Base-by-base conservation (phyloP, 441 rosid genomes). In the Kokia cookei region DNA sequence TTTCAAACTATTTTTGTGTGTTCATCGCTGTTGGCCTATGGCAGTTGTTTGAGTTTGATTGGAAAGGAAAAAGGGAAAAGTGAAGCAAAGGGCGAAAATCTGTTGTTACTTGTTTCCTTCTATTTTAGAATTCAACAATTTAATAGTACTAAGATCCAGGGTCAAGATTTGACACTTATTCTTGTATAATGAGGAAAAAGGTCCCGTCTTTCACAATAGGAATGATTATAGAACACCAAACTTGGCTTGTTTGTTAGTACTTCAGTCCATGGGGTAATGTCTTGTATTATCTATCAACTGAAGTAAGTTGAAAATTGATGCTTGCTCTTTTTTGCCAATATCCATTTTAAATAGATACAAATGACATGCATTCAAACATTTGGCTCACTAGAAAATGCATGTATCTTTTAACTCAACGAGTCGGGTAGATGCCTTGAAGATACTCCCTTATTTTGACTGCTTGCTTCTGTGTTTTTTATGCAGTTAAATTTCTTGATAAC, bases 401-500 rank as follows among this genome's bases (percentile, higher is more conserved):
- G 14, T 62, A 62, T 62, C 50, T 40, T 47, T 32, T 26, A 63
- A 17, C 68, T 17, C 48, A 17, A 19, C 22, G 68, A 40, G 27
- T 19, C 11, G 29, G n/a, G n/a, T 64, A 3, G 10, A 48, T 48
- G 19, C 57, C 65, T 17, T 57, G 27, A 45, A 50, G 70, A 66
- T 67, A 22, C n/a, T 67, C 27, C 42, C 7, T 74, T 45, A 58
- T 37, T 59, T 37, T 74, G 35, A 66, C 75, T 71, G 47, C 45
- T 63, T 50, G 58, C 3, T 72, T 29, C 55, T 64, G 1, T 69
- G 40, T 60, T 50, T 69, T 45, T 60, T 51, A 40, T 87, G 89
- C 97, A 96, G 99, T 87, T 96, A 73, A 92, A 94, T 83, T 88
- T 87, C 79, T 80, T 93, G 67, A 84, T 87, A 40, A 80, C 86